Base-by-base conservation (phyloP, 768 basidiomycete genomes). In the Suillus alpinus region DNA sequence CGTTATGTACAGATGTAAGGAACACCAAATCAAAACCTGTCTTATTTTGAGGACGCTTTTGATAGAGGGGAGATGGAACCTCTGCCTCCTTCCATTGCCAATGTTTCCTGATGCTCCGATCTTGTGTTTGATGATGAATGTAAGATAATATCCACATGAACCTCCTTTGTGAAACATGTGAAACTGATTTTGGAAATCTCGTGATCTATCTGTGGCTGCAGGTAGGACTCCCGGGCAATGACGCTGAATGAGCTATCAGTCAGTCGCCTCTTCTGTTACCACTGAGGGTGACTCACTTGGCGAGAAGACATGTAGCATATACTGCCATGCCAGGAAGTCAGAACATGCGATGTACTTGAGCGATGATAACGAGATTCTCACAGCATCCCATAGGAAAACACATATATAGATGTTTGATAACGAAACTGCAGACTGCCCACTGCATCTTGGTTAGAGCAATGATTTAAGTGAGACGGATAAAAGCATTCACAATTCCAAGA, bases 151-250 rank as follows among this genome's bases (percentile, higher is more conserved):
- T 53, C 52, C 23, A 37, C 23, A 23, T 16, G 52, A 37, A 53
- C 4, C 7, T 26, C 16, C 23, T 18, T 37, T 6, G 23, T 18
- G 36, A 55, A 37, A 10, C 4, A 36, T 26, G 23, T 36, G 18
- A 23, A 55, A 55, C 36, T 39, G 36, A 55, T 26, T 10, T 10
- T 12, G 23, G 52, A 39, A 12, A 55, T 18, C 0, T 23, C 36
- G 23, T 37, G 5, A 23, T 10, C 23, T 16, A 14, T 10, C 52
- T 55, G 52, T 26, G 56, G 51, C 26, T 32, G 12, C 34, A 74
- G 61, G 40, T 71, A 74, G 20, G 73, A 74, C 20, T 66, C 64
- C 23, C 67, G 73, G 43, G 71, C 67, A 63, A 72, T 61, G 6
- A 69, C 57, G n/a, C 73, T 72, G 39, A 32, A 4, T 0, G 13